Evolutionary conservation across 2,329 filamentous ascomycete genomes (phyloP).

Genomic region (Cucurbitaria berberidis): DNA sequence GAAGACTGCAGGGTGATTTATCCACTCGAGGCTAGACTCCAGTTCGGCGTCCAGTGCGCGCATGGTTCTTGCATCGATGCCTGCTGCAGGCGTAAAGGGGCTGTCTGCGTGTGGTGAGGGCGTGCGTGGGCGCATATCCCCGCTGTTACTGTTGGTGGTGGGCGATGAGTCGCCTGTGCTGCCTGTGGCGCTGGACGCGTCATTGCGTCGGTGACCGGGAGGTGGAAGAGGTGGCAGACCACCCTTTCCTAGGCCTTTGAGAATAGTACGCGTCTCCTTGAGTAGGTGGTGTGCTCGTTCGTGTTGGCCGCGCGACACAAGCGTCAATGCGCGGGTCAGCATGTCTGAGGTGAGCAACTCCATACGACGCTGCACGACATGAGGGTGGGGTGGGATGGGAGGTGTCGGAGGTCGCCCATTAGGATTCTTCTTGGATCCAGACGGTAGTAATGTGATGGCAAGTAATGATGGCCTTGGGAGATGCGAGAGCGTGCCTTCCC

Average conservation of each 20-base stretch:
- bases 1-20: conserved; percentile 94
- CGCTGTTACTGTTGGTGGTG: conserved; percentile 48
- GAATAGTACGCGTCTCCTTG: conserved; percentile 89
- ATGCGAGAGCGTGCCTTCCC: conserved; percentile 84
- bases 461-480: conserved; percentile 87
- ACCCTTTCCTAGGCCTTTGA: conserved; percentile 95
- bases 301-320: conserved; percentile 90
- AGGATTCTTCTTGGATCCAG: conserved; percentile 65
- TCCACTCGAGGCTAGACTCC: conserved; percentile 92
- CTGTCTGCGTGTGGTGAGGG: conserved; percentile 49
- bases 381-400: conserved; percentile 92
- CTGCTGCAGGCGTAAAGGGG: conserved; percentile 66
- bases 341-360: conserved; percentile 97
- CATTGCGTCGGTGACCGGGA: conserved; percentile 51
- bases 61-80: conserved; percentile 85
- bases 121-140: conserved; percentile 42
- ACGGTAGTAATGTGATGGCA: conserved; percentile 93
- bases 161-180: conserved; percentile 48
- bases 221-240: conserved; percentile 88
- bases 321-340: conserved; percentile 87
- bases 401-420: conserved; percentile 60
- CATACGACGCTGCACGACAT: conserved; percentile 95
- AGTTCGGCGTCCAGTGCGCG: conserved; percentile 88
- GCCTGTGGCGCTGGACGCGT: conserved; percentile 49
- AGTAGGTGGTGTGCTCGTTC: conserved; percentile 92